Evolutionary conservation across 2,329 filamentous ascomycete species (phyloP), one percentile per base, ranked within the genome.

Genomic region (Grosmannia penicillata): DNA sequence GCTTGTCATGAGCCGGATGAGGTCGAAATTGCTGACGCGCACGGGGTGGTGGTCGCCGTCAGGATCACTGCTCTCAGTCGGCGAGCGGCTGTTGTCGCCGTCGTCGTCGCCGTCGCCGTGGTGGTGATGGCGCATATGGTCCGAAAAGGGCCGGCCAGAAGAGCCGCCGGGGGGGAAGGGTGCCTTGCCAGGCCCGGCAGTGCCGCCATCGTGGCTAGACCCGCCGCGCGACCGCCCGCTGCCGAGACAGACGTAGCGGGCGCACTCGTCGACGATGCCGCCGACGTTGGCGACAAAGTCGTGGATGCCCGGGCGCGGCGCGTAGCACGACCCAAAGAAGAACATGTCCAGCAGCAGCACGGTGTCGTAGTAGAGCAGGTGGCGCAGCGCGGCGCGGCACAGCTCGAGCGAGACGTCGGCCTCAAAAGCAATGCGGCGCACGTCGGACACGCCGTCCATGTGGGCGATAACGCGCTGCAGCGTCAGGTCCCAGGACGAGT

Each of bases 331-430:
- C 24, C 78, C 70, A 55, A 96, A 98, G 56, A 91, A 86, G 65
- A 96, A 96, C 49, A 95, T 82, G 59, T 98, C 91, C 10, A 96
- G 73, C 38, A 96, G 72, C 21, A 94, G 68, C 26, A 94, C 72
- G 51, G 85, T 89, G 53, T 89, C 84, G 58, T 96, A 95, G 64
- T 93, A 93, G 21, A 96, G 69, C 9, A 98, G 70, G 55, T 96
- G 89, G 45, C 83, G 78, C 41, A 98, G 72, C 8, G 86, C 87
- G 37, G 85, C 79, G 51, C 84, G 82, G 40, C 87, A 84, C 19
- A 98, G 75, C 36, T 82, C 80, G 35, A 93, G 71, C 43, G 93
- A 86, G 9, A 91, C 84, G 51, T 93, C 83, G 33, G 89, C 85
- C 19, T 82, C 69, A 47, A 80, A 74, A 13, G 91, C 81, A 50